phyloP scores from a whole-genome alignment of 2,329 filamentous ascomycete genomes.

The Exophiala phaeomuriformis region DNA sequence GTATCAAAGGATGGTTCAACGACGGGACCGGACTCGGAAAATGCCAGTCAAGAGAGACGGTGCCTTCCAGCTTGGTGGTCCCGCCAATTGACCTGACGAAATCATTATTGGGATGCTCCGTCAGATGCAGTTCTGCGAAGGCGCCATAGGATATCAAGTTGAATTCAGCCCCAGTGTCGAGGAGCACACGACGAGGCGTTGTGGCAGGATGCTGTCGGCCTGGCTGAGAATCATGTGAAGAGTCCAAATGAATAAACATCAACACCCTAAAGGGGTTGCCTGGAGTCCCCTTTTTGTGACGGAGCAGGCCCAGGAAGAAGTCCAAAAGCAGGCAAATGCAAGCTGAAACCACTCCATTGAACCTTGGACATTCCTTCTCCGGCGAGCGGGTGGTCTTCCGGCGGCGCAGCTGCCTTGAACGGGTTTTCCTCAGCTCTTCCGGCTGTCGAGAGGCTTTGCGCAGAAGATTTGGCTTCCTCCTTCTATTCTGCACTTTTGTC shows the following conservation, averaged over 20 bases:
- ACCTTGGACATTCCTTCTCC: not conserved
- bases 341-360: not conserved
- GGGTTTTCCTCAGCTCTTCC: not conserved
- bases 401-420: not conserved
- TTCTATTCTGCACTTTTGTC: not conserved
- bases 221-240: not conserved
- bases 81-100: conserved; percentile 17
- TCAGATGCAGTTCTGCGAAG: conserved; percentile 8
- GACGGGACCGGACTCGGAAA: conserved; percentile 5
- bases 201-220: not conserved
- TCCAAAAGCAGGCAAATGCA: not conserved
- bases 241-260: conserved; percentile 15
- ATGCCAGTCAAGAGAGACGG: conserved; percentile 13
- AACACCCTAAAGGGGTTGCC: conserved; percentile 9
- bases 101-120: conserved; percentile 7
- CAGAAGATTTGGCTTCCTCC: not conserved
- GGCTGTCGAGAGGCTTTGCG: not conserved
- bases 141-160: conserved; percentile 19
- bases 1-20: not conserved
- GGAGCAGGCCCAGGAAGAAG: not conserved
- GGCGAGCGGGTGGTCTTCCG: not conserved
- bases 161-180: conserved; percentile 21
- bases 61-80: conserved; percentile 11
- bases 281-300: conserved; percentile 3
- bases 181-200: conserved; percentile 18